Percentiles rank a stretch among this genome's conserved stretches.
phyloP scores from a whole-genome alignment of 2,329 filamentous ascomycete species.

The Sporothrix curviconia region DNA sequence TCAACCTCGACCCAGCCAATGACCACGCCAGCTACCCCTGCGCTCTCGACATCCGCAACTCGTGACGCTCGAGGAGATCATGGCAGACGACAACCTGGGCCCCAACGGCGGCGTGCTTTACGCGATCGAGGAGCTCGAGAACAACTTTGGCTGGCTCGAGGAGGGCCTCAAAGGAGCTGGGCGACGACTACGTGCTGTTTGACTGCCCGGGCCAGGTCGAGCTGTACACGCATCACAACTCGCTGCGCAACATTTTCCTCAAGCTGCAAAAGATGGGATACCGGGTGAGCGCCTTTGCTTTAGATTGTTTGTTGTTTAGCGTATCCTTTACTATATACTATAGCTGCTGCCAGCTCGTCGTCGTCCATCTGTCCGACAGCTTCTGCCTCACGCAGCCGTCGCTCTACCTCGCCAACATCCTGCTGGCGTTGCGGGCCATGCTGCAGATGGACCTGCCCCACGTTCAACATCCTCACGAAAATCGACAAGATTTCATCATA shows the following conservation, averaged over 20 bases:
- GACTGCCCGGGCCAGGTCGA: constrained; percentile 97
- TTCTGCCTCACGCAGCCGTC: constrained; percentile 90
- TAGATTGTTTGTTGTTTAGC: no score
- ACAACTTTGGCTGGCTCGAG: constrained; percentile 90
- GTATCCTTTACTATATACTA: neutral
- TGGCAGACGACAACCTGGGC: constrained; percentile 82
- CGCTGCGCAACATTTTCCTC: constrained; percentile 85
- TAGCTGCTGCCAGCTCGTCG: constrained; percentile 61
- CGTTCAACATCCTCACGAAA: constrained; percentile 92
- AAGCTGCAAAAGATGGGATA: constrained; percentile 85
- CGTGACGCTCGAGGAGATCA: constrained; percentile 87
- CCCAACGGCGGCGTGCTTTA: constrained; percentile 91
- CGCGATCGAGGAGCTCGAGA: constrained; percentile 88
- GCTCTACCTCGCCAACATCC: constrained; percentile 87
- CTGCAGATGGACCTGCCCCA: constrained; percentile 96
- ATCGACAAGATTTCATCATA: constrained; percentile 90
- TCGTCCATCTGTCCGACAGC: constrained; percentile 88
- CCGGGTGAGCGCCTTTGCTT: constrained; percentile 54
- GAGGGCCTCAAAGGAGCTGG: constrained; percentile 70
- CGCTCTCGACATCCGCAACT: constrained; percentile 86
- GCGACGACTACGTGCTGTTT: constrained; percentile 88
- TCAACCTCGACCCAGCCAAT: constrained; percentile 96
- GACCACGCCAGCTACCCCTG: constrained; percentile 83
- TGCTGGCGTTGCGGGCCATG: constrained; percentile 92
- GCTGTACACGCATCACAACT: constrained; percentile 91